Evolutionary conservation across 345 rosid species (phyloP).

Genomic region (Rhodomyrtus tomentosa): DNA sequence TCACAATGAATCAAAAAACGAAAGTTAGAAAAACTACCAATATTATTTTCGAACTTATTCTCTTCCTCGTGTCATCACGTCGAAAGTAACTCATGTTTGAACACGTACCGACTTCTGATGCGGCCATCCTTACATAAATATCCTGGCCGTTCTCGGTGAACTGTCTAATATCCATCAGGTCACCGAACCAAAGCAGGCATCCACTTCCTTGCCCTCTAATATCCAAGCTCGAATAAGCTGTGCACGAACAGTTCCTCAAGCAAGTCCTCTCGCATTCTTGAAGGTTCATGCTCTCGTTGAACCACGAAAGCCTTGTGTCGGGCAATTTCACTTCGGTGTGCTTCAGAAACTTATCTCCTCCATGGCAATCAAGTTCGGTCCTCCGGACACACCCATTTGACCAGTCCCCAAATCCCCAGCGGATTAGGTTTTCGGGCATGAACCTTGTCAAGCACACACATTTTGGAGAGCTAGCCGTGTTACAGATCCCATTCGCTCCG

Average conservation of each 20-base stretch:
- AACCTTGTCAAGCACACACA: slow-evolving; percentile 14
- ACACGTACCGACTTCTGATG: slow-evolving; percentile 18
- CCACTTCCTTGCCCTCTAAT: slow-evolving; percentile 18
- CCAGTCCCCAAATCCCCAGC: slow-evolving; percentile 6
- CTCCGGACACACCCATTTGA: slow-evolving; percentile 14
- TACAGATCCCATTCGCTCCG: slow-evolving; percentile 23
- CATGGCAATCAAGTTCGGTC: slow-evolving; percentile 8
- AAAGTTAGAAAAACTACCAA: not conserved
- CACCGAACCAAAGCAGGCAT: slow-evolving; percentile 22
- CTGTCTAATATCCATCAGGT: slow-evolving; percentile 17
- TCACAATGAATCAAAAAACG: not conserved
- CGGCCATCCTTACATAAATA: slow-evolving; percentile 16
- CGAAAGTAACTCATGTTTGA: not conserved
- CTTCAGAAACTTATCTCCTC: slow-evolving; percentile 5
- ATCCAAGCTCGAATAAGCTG: slow-evolving; percentile 12
- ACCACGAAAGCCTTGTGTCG: slow-evolving; percentile 6
- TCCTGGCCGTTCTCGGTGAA: slow-evolving; percentile 12
- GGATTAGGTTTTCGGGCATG: not conserved
- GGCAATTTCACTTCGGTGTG: slow-evolving; percentile 8
- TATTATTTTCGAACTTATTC: not conserved
- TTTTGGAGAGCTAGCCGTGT: slow-evolving; percentile 11
- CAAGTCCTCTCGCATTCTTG: slow-evolving; percentile 16
- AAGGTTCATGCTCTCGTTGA: slow-evolving; percentile 15
- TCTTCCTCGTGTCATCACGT: not conserved
- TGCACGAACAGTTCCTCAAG: slow-evolving; percentile 23